These are phyloP conservation scores for Tetrahymena malaccensis DNA, from an alignment of 73 alveolate genomes.

Conservation along the genomic window DNA sequence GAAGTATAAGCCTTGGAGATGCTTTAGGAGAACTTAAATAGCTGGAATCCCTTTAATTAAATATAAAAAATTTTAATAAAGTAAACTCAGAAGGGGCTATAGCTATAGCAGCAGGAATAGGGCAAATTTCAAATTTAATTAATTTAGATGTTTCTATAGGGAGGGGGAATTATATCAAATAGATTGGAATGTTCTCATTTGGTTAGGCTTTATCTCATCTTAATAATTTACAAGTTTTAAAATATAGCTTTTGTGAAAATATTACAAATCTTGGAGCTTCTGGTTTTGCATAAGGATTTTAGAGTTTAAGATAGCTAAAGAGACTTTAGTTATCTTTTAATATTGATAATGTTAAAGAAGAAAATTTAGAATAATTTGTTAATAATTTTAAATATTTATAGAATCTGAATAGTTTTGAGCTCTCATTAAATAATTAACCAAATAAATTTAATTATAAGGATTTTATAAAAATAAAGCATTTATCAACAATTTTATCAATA, in stretches of 20 bases:
- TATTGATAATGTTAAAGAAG: background rate
- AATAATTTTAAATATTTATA: background rate
- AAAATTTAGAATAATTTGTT: background rate
- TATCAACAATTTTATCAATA: background rate
- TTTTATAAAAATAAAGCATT: background rate
- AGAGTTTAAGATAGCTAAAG: too few relatives aligned
- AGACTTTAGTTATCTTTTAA: too few relatives aligned
- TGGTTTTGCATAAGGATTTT: background rate
- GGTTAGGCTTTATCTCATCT: background rate
- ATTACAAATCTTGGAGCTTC: too few relatives aligned
- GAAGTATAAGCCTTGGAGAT: background rate
- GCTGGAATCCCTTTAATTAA: background rate
- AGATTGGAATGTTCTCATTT: background rate
- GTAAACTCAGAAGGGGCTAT: background rate
- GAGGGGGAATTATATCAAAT: background rate
- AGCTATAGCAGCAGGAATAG: background rate
- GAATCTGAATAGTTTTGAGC: background rate
- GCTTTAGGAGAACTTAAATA: background rate
- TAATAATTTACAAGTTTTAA: too few relatives aligned
- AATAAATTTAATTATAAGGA: background rate
- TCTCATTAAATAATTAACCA: background rate
- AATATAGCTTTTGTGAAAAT: too few relatives aligned
- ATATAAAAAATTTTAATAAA: background rate
- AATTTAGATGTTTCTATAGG: background rate
- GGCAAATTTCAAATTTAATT: background rate